Conservation (phyloP, 75 land plant species). For the Pinus taeda region DNA sequence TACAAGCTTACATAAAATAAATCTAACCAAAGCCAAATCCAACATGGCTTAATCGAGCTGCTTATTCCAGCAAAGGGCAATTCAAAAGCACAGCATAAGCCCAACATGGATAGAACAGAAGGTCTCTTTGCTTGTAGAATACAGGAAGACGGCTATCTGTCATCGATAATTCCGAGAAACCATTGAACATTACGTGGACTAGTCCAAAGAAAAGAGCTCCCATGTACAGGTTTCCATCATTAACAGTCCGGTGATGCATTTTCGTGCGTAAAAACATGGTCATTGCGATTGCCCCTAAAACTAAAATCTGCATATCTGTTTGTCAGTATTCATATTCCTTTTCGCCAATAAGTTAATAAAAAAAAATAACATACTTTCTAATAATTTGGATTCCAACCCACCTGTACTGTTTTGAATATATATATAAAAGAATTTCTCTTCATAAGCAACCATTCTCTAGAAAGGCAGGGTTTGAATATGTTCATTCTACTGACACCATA, state of each 20-base stretch:
- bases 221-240: conserved; percentile 29
- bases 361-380: background rate
- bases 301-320: conserved; percentile 32
- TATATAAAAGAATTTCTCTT: conserved; percentile 84
- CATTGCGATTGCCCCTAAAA: conserved; percentile 39
- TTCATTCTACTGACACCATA: conserved; percentile 62
- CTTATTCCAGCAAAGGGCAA: no score
- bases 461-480: conserved; percentile 60
- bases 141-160: conserved; percentile 44
- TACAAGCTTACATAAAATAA: no score
- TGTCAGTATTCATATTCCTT: conserved; percentile 65
- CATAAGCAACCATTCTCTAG: conserved; percentile 72
- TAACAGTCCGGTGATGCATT: conserved; percentile 15
- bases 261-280: conserved; percentile 41
- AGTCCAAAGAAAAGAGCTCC: conserved; percentile 43
- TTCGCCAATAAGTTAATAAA: conserved; percentile 17
- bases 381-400: conserved; percentile 22
- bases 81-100: conserved; percentile 16
- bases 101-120: conserved; percentile 47
- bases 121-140: conserved; percentile 51
- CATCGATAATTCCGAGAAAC: conserved; percentile 37
- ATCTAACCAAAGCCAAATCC: no score
- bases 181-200: conserved; percentile 36
- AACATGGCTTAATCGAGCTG: no score
- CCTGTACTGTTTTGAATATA: conserved; percentile 70